phyloP scores from a whole-genome alignment of 2,329 filamentous ascomycete species.

The Mollisia scopiformis region DNA sequence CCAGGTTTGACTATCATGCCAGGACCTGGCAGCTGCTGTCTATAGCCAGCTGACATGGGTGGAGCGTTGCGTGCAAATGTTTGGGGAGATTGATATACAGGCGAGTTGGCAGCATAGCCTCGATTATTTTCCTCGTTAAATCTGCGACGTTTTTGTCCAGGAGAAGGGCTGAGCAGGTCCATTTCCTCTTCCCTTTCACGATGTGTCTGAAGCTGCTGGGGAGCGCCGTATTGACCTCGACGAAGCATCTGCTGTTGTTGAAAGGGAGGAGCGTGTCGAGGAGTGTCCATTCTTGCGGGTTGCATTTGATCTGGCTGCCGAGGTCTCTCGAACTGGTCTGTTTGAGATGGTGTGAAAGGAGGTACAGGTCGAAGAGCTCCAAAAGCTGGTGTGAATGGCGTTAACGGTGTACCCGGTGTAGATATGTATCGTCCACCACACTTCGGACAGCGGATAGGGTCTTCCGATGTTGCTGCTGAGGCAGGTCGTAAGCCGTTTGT shows the following conservation, averaged over 20 bases:
- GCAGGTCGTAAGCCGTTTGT: constrained; percentile 24
- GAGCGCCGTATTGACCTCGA: constrained; percentile 25
- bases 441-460: constrained; percentile 65
- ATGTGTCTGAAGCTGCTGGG: constrained; percentile 34
- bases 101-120: constrained; percentile 42
- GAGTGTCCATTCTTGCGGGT: constrained; percentile 30
- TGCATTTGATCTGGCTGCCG: constrained; percentile 25
- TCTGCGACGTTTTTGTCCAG: constrained; percentile 66
- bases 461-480: constrained; percentile 43
- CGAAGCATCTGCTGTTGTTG: constrained; percentile 26
- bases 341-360: constrained; percentile 25
- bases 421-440: constrained; percentile 61
- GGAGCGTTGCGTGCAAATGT: constrained; percentile 28
- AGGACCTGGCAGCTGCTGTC: constrained; percentile 41
- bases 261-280: constrained; percentile 19
- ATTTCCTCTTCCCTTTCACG: constrained; percentile 42
- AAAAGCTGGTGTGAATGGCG: constrained; percentile 32
- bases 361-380: constrained; percentile 22
- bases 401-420: constrained; percentile 36
- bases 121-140: constrained; percentile 51
- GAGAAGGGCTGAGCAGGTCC: constrained; percentile 47
- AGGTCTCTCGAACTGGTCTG: constrained; percentile 23
- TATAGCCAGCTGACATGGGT: constrained; percentile 38
- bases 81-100: constrained; percentile 37
- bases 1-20: constrained; percentile 24